phyloP scores from a whole-genome alignment of 306 rosid species.

The Prunus davidiana region DNA sequence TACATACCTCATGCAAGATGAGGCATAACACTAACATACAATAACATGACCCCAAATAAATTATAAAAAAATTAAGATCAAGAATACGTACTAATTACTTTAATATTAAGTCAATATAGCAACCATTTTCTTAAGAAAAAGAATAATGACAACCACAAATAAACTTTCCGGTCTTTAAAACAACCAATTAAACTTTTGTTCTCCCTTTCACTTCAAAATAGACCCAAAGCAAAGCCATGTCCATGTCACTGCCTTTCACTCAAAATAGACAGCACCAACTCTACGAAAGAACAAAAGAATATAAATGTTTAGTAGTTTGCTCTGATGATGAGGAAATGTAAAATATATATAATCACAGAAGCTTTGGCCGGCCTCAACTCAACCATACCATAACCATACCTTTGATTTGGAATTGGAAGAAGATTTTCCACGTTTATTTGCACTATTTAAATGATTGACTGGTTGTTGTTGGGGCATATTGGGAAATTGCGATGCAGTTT shows the following conservation, averaged over 20 bases:
- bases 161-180: background rate
- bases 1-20: background rate
- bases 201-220: conserved; percentile 17
- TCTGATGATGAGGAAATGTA: background rate
- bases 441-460: background rate
- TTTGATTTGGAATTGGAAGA: conserved; percentile 7
- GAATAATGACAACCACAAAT: background rate
- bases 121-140: too few relatives aligned
- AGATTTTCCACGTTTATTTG: background rate
- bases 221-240: background rate
- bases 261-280: conserved; percentile 34
- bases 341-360: background rate
- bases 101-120: too few relatives aligned
- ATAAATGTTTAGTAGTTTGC: background rate
- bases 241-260: conserved; percentile 5
- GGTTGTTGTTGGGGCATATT: background rate
- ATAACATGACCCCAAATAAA: too few relatives aligned
- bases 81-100: background rate
- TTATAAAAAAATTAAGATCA: background rate
- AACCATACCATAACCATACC: conserved; percentile 12
- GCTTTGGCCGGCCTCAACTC: background rate
- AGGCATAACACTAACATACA: too few relatives aligned
- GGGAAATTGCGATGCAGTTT: conserved; percentile 12
- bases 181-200: background rate
- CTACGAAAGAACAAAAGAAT: conserved; percentile 18